Base-by-base conservation (phyloP, 2,329 filamentous ascomycete genomes). In the Paecilomyces dactylethromorphus region DNA sequence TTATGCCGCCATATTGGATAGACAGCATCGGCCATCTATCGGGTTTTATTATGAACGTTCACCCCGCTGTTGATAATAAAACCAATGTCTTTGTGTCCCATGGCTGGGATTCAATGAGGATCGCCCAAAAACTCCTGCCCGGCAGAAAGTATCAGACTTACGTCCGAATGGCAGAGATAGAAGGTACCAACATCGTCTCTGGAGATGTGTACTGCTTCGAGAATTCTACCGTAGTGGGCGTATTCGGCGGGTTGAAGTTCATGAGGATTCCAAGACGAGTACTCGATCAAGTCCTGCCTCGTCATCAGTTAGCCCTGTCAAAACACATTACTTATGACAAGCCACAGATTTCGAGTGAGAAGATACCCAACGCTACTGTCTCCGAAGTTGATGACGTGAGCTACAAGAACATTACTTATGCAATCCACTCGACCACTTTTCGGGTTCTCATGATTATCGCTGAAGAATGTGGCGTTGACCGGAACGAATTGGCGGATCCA, bases 31-130 rank as follows among this genome's bases (percentile, higher is more conserved):
- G 66, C 13, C 74, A 76, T 50, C 29, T 76, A 11, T 66, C 67
- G 11, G 74, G 74, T 1, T 77, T 77, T 57, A 65, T 75, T 22
- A 67, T 74, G 61, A 77, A 77, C 59, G 70, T 64, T 2, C 65
- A 66, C 31, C 70, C 73, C 31, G 60, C 58, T 29, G 63, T 69
- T 33, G 63, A 66, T 26, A 60, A 66, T 7, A 66, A 68, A 22
- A 61, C 61, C 3, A 63, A 70, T 15, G 71, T 72, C 0, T 76
- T 66, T 56, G 67, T 77, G 54, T 69, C 68, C 24, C 70, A 74
- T 50, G 74, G 74, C 7, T 75, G 74, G 63, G 65, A 66, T 5
- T 62, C 64, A 5, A 64, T 75, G 58, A 70, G 64, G 29, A 59
- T 71, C 11, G 63, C 64, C 3, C 58, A 56, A 3, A 58, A 58